Evolutionary conservation across 208 protist genomes (phyloP), one percentile per base, ranked within the genome.

Genomic region (Trypanosoma mega): DNA sequence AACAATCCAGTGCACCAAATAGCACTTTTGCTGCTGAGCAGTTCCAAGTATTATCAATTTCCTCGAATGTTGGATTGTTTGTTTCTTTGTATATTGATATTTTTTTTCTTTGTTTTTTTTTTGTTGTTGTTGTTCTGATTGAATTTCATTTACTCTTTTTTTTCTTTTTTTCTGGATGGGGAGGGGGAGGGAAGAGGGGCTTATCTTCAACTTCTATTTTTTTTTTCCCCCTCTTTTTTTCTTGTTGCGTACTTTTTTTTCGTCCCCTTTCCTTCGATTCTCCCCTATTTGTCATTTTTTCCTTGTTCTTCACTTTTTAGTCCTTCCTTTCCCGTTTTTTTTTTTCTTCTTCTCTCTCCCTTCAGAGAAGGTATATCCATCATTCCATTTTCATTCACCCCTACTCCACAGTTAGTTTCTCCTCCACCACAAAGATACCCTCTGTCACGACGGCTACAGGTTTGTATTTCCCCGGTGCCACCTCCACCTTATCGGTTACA

Each of bases 401-500:
- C 56, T 72, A 80, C 30, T 78, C 76, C 37, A 50, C 51, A 47
- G 49, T 49, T 34, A 79, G 73, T 8, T 88, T 90, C 60, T 89
- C 68, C 65, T 90, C 72, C 20, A 97, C 79, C 4, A 95, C 80
- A 67, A 95, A 90, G 5, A 94, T 75, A 26, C 92, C 92, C 61
- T 97, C 92, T 18, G 94, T 65, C 18, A 94, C 71, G 8, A 80
- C 61, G 12, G 83, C 47, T 23, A 97, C 66, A 0, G 92, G 60
- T 1, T 63, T 56, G 58, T 89, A 99, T 65, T 98, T 94, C 14
- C 94, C 79, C 18, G 97, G 97, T 1, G 97, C 98, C 7, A 99
- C 77, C 74, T 99, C 98, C 16, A 98, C 98, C 61, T 98, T 89
- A 59, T 99, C 97, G 1, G 87, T 93, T 1, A 84, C 82, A 27